Percentiles rank a stretch among this genome's conserved stretches.
phyloP scores from a whole-genome alignment of 495 filamentous ascomycete genomes.

The Hypoxylon subgilvum region DNA sequence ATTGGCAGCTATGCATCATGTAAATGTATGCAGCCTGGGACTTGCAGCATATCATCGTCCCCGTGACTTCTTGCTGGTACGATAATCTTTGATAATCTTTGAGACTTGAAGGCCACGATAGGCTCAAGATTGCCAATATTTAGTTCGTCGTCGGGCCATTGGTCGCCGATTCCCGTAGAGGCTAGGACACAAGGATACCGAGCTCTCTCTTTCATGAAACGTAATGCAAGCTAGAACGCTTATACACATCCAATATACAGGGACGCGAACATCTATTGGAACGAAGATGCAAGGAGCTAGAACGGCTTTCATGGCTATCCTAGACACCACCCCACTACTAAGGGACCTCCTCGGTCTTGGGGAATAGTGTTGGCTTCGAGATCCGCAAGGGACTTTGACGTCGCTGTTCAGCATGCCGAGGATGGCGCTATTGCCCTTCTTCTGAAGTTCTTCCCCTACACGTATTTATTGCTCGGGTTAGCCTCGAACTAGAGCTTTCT shows the following conservation, averaged over 20 bases:
- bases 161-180: constrained; percentile 23
- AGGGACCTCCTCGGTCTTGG: constrained; percentile 24
- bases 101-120: not conserved
- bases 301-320: constrained; percentile 22
- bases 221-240: constrained; percentile 22
- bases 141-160: constrained; percentile 34
- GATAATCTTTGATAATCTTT: constrained; percentile 11
- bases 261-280: constrained; percentile 7
- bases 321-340: constrained; percentile 20
- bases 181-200: constrained; percentile 7
- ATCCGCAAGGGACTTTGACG: too few relatives aligned
- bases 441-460: constrained; percentile 1
- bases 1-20: constrained; percentile 17
- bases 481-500: constrained; percentile 6
- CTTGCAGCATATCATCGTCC: constrained; percentile 28
- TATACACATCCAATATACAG: not conserved
- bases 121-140: not conserved
- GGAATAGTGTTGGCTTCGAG: too few relatives aligned
- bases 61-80: constrained; percentile 31
- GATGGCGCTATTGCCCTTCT: constrained; percentile 18
- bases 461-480: constrained; percentile 27
- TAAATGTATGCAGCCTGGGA: constrained; percentile 20
- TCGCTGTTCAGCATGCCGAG: constrained; percentile 36
- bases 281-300: constrained; percentile 20
- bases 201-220: constrained; percentile 14